Conservation (phyloP, 2,329 filamentous ascomycete genomes). For the Fusarium nygamai region DNA sequence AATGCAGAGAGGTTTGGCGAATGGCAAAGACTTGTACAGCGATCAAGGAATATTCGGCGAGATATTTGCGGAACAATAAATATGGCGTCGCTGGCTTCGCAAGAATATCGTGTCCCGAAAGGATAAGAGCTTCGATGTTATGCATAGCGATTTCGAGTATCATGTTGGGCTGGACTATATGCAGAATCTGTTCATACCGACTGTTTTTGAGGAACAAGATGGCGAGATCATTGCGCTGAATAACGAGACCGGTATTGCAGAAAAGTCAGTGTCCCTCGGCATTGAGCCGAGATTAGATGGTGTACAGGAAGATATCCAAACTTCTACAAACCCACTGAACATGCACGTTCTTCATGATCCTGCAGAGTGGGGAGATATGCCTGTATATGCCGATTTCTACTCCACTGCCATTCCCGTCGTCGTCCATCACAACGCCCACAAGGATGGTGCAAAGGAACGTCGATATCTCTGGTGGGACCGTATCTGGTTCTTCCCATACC, state of each 20-base stretch:
- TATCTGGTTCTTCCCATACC: slow-evolving; percentile 37
- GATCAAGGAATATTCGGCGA: slow-evolving; percentile 45
- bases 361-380: slow-evolving; percentile 32
- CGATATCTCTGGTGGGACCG: slow-evolving; percentile 29
- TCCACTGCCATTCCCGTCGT: slow-evolving; percentile 31
- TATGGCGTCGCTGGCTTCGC: slow-evolving; percentile 21
- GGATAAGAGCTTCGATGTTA: background rate
- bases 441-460: slow-evolving; percentile 16
- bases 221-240: slow-evolving; percentile 22
- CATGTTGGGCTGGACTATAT: slow-evolving; percentile 36
- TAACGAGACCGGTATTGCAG: slow-evolving; percentile 13
- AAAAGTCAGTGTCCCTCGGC: background rate
- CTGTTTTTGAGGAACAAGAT: slow-evolving; percentile 33
- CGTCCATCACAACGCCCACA: slow-evolving; percentile 37
- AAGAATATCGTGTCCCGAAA: background rate
- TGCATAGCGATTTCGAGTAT: slow-evolving; percentile 29
- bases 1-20: slow-evolving; percentile 23
- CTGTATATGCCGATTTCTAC: slow-evolving; percentile 32
- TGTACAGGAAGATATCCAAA: slow-evolving; percentile 18
- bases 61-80: slow-evolving; percentile 42
- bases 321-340: background rate
- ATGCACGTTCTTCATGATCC: rapidly evolving
- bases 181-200: slow-evolving; percentile 30
- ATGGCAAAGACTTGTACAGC: slow-evolving; percentile 20
- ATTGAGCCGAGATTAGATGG: slow-evolving; percentile 11